Evolutionary conservation across 164 flowering plant genomes (phyloP).

Genomic region (Macadamia tetraphylla): DNA sequence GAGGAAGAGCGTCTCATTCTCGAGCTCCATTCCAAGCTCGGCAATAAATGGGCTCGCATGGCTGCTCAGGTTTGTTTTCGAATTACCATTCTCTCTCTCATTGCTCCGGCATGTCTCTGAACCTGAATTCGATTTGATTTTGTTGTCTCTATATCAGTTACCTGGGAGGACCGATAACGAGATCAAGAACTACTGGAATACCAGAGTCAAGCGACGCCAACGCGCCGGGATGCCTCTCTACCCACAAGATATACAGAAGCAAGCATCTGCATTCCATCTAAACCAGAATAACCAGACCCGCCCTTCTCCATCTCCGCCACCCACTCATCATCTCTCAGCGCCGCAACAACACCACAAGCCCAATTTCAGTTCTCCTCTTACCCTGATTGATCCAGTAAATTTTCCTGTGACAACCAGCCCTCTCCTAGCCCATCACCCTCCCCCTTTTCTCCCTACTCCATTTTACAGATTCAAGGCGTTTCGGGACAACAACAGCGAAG

Average conservation of each 20-base stretch:
- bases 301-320: not conserved
- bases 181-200: conserved; percentile 63
- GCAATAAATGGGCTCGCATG: conserved; percentile 80
- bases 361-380: conserved; percentile 6
- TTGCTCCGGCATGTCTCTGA: not conserved
- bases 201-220: conserved; percentile 36
- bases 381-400: conserved; percentile 11
- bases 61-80: conserved; percentile 46
- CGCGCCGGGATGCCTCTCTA: conserved; percentile 42
- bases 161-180: conserved; percentile 57
- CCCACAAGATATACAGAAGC: conserved; percentile 25
- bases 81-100: not conserved
- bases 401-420: not conserved
- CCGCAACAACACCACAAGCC: conserved; percentile 5
- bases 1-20: conserved; percentile 51
- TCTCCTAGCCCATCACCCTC: not conserved
- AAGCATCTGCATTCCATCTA: conserved; percentile 5
- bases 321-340: not conserved
- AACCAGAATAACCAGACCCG: not conserved
- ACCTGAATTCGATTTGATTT: not conserved
- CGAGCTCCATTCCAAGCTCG: conserved; percentile 51
- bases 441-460: conserved; percentile 7
- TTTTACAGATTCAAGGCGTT: not conserved
- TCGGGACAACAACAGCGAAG: no score
- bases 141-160: conserved; percentile 17